Evolutionary conservation across 176 grass and related monocot genomes (phyloP), one percentile per base, ranked within the genome.

Genomic region (Eragrostis curvula): DNA sequence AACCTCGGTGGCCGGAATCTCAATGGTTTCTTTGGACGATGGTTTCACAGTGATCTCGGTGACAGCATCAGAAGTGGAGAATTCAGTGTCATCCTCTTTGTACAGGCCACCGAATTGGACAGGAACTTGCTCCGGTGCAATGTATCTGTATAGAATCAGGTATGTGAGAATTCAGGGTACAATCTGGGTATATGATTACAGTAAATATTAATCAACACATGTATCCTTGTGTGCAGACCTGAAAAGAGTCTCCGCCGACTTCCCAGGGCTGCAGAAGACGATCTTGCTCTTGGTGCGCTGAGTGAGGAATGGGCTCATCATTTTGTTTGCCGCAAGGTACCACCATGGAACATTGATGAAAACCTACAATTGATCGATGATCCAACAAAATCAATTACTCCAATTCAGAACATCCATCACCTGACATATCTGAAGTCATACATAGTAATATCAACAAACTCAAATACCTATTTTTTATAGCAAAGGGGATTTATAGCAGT

Each of bases 311-410:
- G 96, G 93, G 70, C 89, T 94, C 84, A 99, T 88, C 89, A 99
- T 83, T 50, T 85, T 82, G 77, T 96, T 94, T 1, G 92, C 89
- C 0, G 93, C 96, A 41, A 96, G 78, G 85, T 96, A 96, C 91
- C 93, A 99, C 96, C 96, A 99, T 44, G 96, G 93, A 40, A 96
- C 96, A 78, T 99, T 96, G 75, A 99, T 96, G 75, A 99, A 99
- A 43, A 99, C 87, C 96, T 96, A 46, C 50, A 83, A 13, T 68
- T 23, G 18, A 57, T 79, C 15, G 16, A 86, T 17, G 68, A 73
- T 68, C 14, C 11, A 2, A 82, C 16, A 27, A 78, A 72, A 78
- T 28, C 9, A 77, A 73, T 72, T 52, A 13, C 1, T 55, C 78
- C 5, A 59, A 24, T 72, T 74, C 16, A 65, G 55, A 32, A 71